Evolutionary conservation across 2,329 filamentous ascomycete species (phyloP).

Genomic region (Pseudocercospora crystallina): DNA sequence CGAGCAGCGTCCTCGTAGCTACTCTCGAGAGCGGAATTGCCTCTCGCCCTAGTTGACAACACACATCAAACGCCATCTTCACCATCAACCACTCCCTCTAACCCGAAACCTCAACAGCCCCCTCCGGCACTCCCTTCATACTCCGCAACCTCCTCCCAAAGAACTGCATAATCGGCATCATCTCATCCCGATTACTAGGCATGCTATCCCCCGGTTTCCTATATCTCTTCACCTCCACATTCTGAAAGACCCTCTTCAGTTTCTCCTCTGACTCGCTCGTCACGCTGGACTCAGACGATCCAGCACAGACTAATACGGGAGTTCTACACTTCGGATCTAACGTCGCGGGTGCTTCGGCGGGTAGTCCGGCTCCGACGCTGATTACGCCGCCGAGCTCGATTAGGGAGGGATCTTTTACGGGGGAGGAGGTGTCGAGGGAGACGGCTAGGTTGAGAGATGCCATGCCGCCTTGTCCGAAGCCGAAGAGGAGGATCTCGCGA

Average conservation of each 20-base stretch:
- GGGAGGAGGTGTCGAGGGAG: conserved; percentile 6
- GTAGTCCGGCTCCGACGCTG: conserved; percentile 62
- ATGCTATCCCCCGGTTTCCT: conserved; percentile 72
- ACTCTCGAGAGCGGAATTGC: no score
- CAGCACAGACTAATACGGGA: conserved; percentile 62
- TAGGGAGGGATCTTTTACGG: neutral
- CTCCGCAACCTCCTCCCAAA: conserved; percentile 65
- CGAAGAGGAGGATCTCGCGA: conserved; percentile 55
- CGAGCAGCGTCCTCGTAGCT: no score
- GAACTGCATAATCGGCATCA: conserved; percentile 86
- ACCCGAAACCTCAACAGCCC: conserved; percentile 49
- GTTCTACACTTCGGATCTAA: conserved; percentile 57
- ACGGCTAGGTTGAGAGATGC: conserved; percentile 49
- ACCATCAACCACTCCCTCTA: no score
- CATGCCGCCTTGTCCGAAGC: conserved; percentile 60
- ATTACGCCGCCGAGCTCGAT: conserved; percentile 59
- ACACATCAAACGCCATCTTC: no score
- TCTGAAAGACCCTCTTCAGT: conserved; percentile 54
- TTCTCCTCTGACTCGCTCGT: conserved; percentile 63
- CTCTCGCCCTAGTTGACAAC: no score
- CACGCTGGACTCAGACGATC: conserved; percentile 51
- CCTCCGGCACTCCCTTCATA: conserved; percentile 53
- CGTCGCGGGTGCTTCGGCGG: conserved; percentile 47
- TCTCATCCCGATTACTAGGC: conserved; percentile 81
- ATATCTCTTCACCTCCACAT: conserved; percentile 69